These are phyloP conservation scores for Grifola frondosa DNA, from an alignment of 1,284 basidiomycete species.

Conservation along the genomic window DNA sequence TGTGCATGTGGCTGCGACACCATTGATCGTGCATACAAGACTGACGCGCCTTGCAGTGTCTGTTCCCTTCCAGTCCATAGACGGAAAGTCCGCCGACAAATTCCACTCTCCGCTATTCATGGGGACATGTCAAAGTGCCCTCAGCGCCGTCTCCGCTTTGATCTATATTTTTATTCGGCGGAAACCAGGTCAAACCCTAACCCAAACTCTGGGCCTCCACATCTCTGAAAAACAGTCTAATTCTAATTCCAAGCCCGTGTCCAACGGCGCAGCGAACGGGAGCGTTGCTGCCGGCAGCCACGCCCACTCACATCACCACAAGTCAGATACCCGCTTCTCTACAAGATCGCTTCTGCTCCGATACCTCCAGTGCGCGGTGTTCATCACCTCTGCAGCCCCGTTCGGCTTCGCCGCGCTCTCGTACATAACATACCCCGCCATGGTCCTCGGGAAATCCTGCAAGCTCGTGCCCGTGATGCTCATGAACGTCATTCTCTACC, in stretches of 20 bases:
- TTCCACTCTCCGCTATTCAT: constrained; percentile 89
- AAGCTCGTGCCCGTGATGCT: constrained; percentile 96
- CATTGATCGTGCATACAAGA: background rate
- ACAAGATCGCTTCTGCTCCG: constrained; percentile 60
- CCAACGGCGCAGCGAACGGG: constrained; percentile 21
- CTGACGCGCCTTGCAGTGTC: constrained; percentile 56
- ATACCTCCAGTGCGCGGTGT: constrained; percentile 82
- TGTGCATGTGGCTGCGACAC: background rate
- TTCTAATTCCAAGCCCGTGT: constrained; percentile 7
- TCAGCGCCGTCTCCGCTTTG: constrained; percentile 78
- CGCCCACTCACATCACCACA: constrained; percentile 27
- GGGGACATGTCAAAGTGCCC: constrained; percentile 83
- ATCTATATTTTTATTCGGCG: constrained; percentile 76
- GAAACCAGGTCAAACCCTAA: constrained; percentile 50
- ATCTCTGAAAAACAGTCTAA: constrained; percentile 10
- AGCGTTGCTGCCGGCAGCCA: constrained; percentile 19
- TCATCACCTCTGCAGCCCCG: constrained; percentile 90
- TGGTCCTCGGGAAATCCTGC: constrained; percentile 98
- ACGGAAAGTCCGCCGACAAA: constrained; percentile 65
- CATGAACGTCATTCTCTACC: constrained; percentile 91
- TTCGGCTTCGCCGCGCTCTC: constrained; percentile 94
- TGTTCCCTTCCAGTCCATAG: constrained; percentile 74
- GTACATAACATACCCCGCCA: constrained; percentile 97
- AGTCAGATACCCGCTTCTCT: constrained; percentile 40
- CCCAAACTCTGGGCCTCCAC: constrained; percentile 57